Evolutionary conservation across 306 rosid species (phyloP).

Genomic region (Erythrophleum fordii): DNA sequence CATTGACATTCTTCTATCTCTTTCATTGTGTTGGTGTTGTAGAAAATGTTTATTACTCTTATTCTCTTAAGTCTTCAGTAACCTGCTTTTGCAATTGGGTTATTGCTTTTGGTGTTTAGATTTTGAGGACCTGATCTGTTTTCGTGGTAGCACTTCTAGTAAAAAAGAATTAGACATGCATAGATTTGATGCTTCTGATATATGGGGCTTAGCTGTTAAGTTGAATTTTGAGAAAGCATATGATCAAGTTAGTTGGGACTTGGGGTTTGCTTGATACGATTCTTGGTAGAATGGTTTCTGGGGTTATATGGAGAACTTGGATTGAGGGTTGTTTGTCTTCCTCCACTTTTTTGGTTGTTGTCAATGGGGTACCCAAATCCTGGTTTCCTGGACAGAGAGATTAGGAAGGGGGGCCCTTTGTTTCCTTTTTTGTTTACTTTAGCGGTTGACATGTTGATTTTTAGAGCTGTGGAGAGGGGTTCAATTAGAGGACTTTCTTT

Average conservation of each 20-base stretch:
- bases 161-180: not conserved
- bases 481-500: not conserved
- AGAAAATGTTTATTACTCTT: not conserved
- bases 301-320: not conserved
- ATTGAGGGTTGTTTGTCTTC: not conserved
- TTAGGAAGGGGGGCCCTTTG: not conserved
- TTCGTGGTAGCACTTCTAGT: not conserved
- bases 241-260: not conserved
- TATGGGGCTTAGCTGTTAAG: not conserved
- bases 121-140: not conserved
- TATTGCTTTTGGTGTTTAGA: conserved; percentile 11
- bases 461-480: not conserved
- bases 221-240: not conserved
- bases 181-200: conserved; percentile 24
- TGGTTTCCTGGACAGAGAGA: not conserved
- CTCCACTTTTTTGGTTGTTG: not conserved
- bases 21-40: not conserved
- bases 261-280: not conserved
- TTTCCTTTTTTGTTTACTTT: not conserved
- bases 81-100: not conserved
- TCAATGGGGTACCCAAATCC: not conserved
- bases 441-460: not conserved
- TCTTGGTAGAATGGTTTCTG: not conserved
- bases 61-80: not conserved
- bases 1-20: not conserved